Evolutionary conservation across 495 filamentous ascomycete species (phyloP), one percentile per base, ranked within the genome.

Genomic region (Penicillium macrosclerotiorum): DNA sequence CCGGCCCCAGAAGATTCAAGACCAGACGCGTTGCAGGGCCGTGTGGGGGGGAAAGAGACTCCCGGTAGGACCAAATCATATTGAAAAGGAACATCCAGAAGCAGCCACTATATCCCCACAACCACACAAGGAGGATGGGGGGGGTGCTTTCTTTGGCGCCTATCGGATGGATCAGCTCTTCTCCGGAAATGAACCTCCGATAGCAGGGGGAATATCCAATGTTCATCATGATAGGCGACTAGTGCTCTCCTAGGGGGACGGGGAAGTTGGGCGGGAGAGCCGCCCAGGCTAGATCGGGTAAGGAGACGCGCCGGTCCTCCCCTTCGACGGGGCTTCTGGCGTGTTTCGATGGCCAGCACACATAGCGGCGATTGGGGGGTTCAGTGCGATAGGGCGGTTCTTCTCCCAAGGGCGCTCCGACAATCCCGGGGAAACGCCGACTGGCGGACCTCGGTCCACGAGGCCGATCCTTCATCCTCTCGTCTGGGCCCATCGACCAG

Each of bases 91-190:
- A n/a, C n/a, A 19, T 12, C 7, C 6, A 5, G 14, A 16, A 5
- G 7, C 8, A 20, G 34, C 11, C 34, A n/a, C 6, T 17, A 35
- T 19, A 11, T 5, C 3, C 19, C 22, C n/a, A 23, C 3, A 41
- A 30, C 5, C 25, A 27, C 5, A 41, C 26, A 35, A 33, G 42
- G 48, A 20, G 42, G 24, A 17, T 46, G 39, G 49, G 47, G 47
- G 34, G 14, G 37, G 39, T 19, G 35, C 38, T 43, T 23, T 16
- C 45, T 43, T 12, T 17, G 34, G 34, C 34, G 34, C 34, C 34
- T 20, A 20, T 20, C 14, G 33, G 17, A 27, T 27, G 42, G 35
- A 36, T 39, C 25, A 52, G 37, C 29, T 36, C 42, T 46, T 42
- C 42, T 51, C 48, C 36, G 41, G 36, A 36, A 13, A 47, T 32